These are phyloP conservation scores for Saccharomycopsis lassenensis DNA, from an alignment of 805 yeast species.

Conservation along the genomic window DNA sequence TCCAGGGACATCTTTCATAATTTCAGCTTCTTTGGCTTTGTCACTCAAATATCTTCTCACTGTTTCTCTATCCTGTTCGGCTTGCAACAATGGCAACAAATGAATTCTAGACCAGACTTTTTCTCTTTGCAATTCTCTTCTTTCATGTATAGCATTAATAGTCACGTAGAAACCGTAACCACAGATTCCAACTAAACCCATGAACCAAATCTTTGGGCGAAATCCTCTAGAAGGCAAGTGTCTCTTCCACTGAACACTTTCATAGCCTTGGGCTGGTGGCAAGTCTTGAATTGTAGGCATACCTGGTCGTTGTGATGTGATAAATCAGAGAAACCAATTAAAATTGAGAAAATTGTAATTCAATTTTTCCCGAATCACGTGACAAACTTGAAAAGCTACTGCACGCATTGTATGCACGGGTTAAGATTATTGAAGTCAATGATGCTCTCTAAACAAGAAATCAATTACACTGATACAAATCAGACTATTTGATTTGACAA, in stretches of 20 bases:
- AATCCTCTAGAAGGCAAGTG: slow-evolving; percentile 79
- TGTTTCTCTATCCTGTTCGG: slow-evolving; percentile 71
- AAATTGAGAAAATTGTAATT: too few relatives aligned
- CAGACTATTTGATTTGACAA: too few relatives aligned
- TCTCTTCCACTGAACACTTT: slow-evolving; percentile 81
- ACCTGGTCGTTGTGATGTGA: not conserved
- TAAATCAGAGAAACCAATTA: too few relatives aligned
- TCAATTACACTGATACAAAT: too few relatives aligned
- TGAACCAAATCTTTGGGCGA: slow-evolving; percentile 63
- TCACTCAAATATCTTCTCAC: slow-evolving; percentile 62
- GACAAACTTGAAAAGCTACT: too few relatives aligned
- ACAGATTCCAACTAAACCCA: slow-evolving; percentile 51
- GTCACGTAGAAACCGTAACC: slow-evolving; percentile 63
- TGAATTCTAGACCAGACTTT: slow-evolving; percentile 67
- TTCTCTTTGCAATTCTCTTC: slow-evolving; percentile 65
- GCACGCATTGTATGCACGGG: too few relatives aligned
- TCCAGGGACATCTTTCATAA: slow-evolving; percentile 52
- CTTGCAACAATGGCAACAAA: slow-evolving; percentile 61
- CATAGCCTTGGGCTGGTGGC: slow-evolving; percentile 83
- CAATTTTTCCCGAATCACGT: too few relatives aligned
- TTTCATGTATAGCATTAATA: slow-evolving; percentile 60
- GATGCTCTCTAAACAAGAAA: too few relatives aligned
- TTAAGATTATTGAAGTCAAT: too few relatives aligned
- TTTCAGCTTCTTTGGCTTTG: slow-evolving; percentile 56
- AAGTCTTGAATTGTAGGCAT: slow-evolving; percentile 48